A percentile compares a stretch with the other conserved stretches of the same genome.
phyloP scores from a whole-genome alignment of 345 rosid species.

The Aegle marmelos region DNA sequence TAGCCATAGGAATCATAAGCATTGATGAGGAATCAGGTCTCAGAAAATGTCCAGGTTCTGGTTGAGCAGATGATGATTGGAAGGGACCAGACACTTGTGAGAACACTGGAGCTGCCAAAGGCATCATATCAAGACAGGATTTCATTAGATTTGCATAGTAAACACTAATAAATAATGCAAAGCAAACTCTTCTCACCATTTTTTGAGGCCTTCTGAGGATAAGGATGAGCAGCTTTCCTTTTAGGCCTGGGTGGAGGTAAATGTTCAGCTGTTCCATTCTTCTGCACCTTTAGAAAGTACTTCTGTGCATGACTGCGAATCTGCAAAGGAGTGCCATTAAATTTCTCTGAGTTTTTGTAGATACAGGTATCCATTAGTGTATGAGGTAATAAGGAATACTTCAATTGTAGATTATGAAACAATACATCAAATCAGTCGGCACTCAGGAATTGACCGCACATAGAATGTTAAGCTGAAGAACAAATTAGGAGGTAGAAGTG shows the following conservation, averaged over 20 bases:
- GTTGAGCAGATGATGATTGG: constrained; percentile 43
- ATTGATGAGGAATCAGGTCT: constrained; percentile 56
- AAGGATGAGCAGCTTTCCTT: constrained; percentile 93
- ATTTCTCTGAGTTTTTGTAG: not conserved
- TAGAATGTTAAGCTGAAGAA: not conserved
- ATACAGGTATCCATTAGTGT: not conserved
- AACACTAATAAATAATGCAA: constrained; percentile 1
- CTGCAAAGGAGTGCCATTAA: constrained; percentile 29
- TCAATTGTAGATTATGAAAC: not conserved
- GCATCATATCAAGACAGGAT: constrained; percentile 10
- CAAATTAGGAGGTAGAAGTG: not conserved
- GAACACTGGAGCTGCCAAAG: constrained; percentile 36
- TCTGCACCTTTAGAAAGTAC: constrained; percentile 84
- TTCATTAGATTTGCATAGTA: not conserved
- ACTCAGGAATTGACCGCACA: not conserved
- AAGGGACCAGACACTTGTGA: constrained; percentile 45
- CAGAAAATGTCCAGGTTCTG: constrained; percentile 45
- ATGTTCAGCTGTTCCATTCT: constrained; percentile 81
- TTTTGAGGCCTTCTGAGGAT: constrained; percentile 85
- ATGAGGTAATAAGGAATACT: not conserved
- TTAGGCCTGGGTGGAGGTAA: constrained; percentile 93
- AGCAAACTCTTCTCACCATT: constrained; percentile 37
- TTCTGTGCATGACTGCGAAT: constrained; percentile 94
- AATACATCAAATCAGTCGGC: not conserved
- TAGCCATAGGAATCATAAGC: constrained; percentile 46